These are phyloP conservation scores for Fusarium sp. DNA, from an alignment of 2,329 filamentous ascomycete genomes.

Conservation along the genomic window DNA sequence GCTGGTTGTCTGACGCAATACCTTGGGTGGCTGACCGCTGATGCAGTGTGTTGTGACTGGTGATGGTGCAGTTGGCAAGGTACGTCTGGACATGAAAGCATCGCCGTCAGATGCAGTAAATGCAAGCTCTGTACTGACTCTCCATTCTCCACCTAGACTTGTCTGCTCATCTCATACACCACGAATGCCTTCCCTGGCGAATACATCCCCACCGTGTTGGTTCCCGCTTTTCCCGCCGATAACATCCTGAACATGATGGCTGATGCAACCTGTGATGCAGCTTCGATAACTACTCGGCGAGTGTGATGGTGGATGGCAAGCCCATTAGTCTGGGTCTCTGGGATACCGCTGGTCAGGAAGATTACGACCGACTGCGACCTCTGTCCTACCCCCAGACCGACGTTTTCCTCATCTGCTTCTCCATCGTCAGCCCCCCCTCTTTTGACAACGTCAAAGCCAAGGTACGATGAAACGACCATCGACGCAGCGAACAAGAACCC, in stretches of 20 bases:
- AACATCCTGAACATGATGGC: not conserved
- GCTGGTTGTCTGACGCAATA: constrained; percentile 28
- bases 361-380: constrained; percentile 94
- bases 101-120: not conserved
- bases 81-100: constrained; percentile 50
- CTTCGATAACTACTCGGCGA: constrained; percentile 99
- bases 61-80: constrained; percentile 99
- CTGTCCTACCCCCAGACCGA: constrained; percentile 98
- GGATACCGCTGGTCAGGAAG: constrained; percentile 99
- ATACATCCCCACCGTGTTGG: constrained; percentile 98
- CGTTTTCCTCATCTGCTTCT: constrained; percentile 98
- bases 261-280: constrained; percentile 56
- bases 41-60: constrained; percentile 95
- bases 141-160: constrained; percentile 82
- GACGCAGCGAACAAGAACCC: not conserved
- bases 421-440: constrained; percentile 95
- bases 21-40: constrained; percentile 44
- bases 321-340: constrained; percentile 96
- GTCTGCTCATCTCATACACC: constrained; percentile 98
- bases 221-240: constrained; percentile 35
- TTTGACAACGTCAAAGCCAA: constrained; percentile 99
- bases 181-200: constrained; percentile 99
- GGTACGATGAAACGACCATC: constrained; percentile 63
- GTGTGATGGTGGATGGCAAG: constrained; percentile 98
- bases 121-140: constrained; percentile 42